Conservation (phyloP, 768 basidiomycete genomes). For the Pisolithus microcarpus region DNA sequence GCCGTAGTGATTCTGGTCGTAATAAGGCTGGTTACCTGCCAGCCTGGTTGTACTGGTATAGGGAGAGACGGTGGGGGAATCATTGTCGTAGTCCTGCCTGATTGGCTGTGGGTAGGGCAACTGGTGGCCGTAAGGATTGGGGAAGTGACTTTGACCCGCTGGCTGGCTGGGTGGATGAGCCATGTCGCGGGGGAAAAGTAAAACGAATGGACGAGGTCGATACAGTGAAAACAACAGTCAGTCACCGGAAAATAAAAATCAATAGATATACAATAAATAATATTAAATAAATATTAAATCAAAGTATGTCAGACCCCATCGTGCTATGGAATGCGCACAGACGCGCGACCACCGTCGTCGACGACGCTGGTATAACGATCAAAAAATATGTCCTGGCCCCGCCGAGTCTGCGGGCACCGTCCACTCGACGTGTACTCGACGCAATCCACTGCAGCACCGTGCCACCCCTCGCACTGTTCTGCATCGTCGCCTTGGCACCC, state of each 20-base stretch:
- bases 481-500: constrained; percentile 37
- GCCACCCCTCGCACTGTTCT: constrained; percentile 50
- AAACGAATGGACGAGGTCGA: constrained; percentile 19
- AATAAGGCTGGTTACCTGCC: constrained; percentile 36
- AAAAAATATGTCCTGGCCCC: constrained; percentile 9
- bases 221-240: neutral
- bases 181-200: constrained; percentile 10
- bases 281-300: neutral
- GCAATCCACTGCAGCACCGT: constrained; percentile 14
- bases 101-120: constrained; percentile 24
- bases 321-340: constrained; percentile 7
- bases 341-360: constrained; percentile 5
- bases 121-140: constrained; percentile 17
- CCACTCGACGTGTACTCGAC: neutral
- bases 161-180: constrained; percentile 37
- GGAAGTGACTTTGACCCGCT: constrained; percentile 24
- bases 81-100: constrained; percentile 36
- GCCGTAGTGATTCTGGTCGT: constrained; percentile 21
- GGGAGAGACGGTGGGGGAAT: constrained; percentile 47
- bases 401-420: neutral
- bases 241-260: neutral
- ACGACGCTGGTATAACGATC: constrained; percentile 15
- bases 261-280: constrained; percentile 5
- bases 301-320: constrained; percentile 2
- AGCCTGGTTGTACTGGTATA: constrained; percentile 55